These are phyloP conservation scores for Penicillium sp. DNA, from an alignment of 2,329 filamentous ascomycete species.

Conservation along the genomic window DNA sequence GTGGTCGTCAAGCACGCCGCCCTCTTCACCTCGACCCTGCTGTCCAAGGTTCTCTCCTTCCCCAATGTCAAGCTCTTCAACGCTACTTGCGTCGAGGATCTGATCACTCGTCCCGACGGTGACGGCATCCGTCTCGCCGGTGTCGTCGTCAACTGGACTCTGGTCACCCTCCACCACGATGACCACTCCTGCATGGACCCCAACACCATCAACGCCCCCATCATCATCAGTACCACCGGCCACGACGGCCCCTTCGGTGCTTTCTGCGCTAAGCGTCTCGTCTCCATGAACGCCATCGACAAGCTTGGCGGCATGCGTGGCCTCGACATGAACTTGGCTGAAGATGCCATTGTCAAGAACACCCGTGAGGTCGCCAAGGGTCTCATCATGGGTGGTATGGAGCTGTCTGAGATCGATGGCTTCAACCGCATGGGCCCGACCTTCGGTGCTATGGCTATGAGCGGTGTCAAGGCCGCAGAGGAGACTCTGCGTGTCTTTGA, in stretches of 20 bases:
- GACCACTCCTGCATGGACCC: slow-evolving; percentile 96
- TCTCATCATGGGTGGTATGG: slow-evolving; percentile 93
- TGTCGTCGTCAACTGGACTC: slow-evolving; percentile 95
- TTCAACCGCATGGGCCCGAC: slow-evolving; percentile 90
- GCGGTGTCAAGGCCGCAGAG: slow-evolving; percentile 88
- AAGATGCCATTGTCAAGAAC: slow-evolving; percentile 91
- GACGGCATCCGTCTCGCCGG: slow-evolving; percentile 73
- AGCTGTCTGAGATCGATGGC: slow-evolving; percentile 86
- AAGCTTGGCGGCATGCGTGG: slow-evolving; percentile 91
- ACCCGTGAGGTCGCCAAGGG: slow-evolving; percentile 87
- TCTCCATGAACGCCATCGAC: slow-evolving; percentile 82
- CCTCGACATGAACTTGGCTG: slow-evolving; percentile 87
- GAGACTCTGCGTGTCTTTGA: slow-evolving; percentile 80
- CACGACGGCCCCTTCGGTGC: slow-evolving; percentile 91
- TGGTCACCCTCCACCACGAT: slow-evolving; percentile 84
- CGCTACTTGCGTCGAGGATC: slow-evolving; percentile 86
- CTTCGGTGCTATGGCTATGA: slow-evolving; percentile 86
- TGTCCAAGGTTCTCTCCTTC: slow-evolving; percentile 80
- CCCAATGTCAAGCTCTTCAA: slow-evolving; percentile 98
- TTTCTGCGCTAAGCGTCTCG: slow-evolving; percentile 87
- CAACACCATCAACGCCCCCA: slow-evolving; percentile 91
- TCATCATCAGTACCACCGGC: slow-evolving; percentile 87
- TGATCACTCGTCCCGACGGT: slow-evolving; percentile 75
- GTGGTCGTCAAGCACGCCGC: slow-evolving; percentile 95
- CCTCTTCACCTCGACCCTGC: slow-evolving; percentile 84